Evolutionary conservation across 73 alveolate genomes (phyloP).

Genomic region (Breviolum minutum): DNA sequence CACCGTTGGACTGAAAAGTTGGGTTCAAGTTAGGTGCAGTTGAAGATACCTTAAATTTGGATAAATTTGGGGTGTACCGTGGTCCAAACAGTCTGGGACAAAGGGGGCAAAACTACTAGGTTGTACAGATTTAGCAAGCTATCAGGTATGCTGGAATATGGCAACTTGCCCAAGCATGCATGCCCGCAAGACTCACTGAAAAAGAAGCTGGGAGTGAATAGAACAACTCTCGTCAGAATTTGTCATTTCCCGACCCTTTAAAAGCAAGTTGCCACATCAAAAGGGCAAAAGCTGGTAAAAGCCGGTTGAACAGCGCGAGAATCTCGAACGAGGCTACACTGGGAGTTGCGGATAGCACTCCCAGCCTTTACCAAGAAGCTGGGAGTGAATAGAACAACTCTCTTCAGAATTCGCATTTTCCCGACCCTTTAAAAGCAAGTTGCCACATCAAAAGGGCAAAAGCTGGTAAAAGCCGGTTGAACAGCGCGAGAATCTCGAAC

Average conservation of each 20-base stretch:
- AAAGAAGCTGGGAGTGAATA: conserved; percentile 27
- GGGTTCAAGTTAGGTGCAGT: too few relatives aligned
- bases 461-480: conserved; percentile 87
- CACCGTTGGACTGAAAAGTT: too few relatives aligned
- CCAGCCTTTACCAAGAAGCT: not conserved
- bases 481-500: not conserved
- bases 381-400: conserved; percentile 47
- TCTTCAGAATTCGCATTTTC: not conserved
- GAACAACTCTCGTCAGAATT: not conserved
- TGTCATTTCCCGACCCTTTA: conserved; percentile 48
- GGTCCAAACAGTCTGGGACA: too few relatives aligned
- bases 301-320: not conserved
- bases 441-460: not conserved
- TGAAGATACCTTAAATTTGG: too few relatives aligned
- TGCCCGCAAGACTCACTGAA: too few relatives aligned
- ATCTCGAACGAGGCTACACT: not conserved
- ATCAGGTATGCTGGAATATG: too few relatives aligned
- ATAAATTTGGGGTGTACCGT: too few relatives aligned
- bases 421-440: conserved; percentile 85
- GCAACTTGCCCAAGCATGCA: too few relatives aligned
- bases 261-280: not conserved
- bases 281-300: conserved; percentile 52
- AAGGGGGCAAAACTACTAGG: too few relatives aligned
- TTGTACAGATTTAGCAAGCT: too few relatives aligned
- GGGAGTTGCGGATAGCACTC: conserved; percentile 86